Percentiles rank a stretch among this genome's conserved stretches.
These are phyloP conservation scores for Verticillium albo-atrum DNA, from an alignment of 2,329 filamentous ascomycete species.

Conservation along the genomic window DNA sequence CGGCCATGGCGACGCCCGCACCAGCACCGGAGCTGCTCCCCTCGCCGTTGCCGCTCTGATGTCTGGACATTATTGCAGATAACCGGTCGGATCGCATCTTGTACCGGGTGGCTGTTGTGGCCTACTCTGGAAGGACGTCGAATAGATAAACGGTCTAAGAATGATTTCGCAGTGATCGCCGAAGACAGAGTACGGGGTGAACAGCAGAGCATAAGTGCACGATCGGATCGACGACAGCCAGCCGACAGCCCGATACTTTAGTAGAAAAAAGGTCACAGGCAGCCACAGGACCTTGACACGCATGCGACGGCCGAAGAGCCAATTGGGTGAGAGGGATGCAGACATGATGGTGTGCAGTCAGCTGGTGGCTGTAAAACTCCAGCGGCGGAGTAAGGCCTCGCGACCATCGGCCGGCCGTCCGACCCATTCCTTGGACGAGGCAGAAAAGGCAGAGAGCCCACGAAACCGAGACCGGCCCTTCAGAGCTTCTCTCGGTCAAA, in stretches of 20 bases:
- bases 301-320: neutral
- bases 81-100: neutral
- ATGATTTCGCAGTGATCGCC: neutral
- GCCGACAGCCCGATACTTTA: neutral
- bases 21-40: neutral
- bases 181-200: neutral
- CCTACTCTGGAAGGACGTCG: neutral
- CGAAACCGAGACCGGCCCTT: neutral
- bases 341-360: slow-evolving; percentile 9
- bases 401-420: neutral
- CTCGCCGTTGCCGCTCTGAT: neutral
- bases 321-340: slow-evolving; percentile 7
- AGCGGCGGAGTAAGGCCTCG: neutral
- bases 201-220: neutral
- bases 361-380: neutral
- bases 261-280: slow-evolving; percentile 7
- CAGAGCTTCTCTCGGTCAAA: neutral
- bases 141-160: neutral
- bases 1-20: neutral
- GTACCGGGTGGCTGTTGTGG: neutral
- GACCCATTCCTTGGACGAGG: neutral
- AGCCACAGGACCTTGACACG: slow-evolving; percentile 8
- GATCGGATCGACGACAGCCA: slow-evolving; percentile 16
- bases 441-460: neutral
- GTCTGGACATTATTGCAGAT: neutral